Percentiles rank a stretch among this genome's conserved stretches.
Evolutionary conservation across 1,284 basidiomycete species (phyloP).

Genomic region (Boletus austroedulis): DNA sequence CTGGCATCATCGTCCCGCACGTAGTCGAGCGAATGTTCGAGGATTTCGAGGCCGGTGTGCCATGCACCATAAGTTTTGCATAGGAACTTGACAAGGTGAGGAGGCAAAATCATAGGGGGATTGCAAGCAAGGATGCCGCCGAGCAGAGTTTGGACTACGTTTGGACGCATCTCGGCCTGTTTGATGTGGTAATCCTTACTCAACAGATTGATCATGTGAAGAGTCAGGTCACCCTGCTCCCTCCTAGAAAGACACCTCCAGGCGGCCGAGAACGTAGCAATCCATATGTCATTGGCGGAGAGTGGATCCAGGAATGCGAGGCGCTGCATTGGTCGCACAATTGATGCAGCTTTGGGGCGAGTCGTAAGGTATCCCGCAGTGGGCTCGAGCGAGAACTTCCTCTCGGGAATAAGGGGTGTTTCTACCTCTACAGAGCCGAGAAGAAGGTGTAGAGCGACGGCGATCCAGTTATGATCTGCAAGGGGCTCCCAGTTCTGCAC

Average conservation of each 20-base stretch:
- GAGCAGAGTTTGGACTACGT: constrained; percentile 91
- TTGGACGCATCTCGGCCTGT: constrained; percentile 90
- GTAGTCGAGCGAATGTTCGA: constrained; percentile 75
- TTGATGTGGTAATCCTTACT: constrained; percentile 93
- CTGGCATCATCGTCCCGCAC: constrained; percentile 79
- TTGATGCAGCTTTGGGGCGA: constrained; percentile 52
- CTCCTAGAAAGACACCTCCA: constrained; percentile 86
- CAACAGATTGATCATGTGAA: constrained; percentile 87
- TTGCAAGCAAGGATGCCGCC: constrained; percentile 81
- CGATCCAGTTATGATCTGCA: constrained; percentile 94
- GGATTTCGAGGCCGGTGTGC: constrained; percentile 88
- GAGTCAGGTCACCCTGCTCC: constrained; percentile 87
- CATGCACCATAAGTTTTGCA: constrained; percentile 96
- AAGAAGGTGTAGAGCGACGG: constrained; percentile 86
- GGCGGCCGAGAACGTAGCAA: constrained; percentile 85
- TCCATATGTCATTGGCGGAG: constrained; percentile 83
- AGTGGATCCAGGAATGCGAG: constrained; percentile 81
- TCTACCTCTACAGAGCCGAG: constrained; percentile 82
- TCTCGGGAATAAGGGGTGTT: constrained; percentile 40
- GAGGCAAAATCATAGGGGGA: constrained; percentile 87
- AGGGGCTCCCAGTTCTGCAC: constrained; percentile 96
- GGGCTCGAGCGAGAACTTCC: constrained; percentile 33
- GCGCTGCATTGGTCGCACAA: constrained; percentile 79
- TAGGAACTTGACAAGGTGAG: constrained; percentile 94
- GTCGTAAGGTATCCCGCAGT: constrained; percentile 39